Conservation (phyloP, 768 basidiomycete species). For the Cystobasidium tubakii region DNA sequence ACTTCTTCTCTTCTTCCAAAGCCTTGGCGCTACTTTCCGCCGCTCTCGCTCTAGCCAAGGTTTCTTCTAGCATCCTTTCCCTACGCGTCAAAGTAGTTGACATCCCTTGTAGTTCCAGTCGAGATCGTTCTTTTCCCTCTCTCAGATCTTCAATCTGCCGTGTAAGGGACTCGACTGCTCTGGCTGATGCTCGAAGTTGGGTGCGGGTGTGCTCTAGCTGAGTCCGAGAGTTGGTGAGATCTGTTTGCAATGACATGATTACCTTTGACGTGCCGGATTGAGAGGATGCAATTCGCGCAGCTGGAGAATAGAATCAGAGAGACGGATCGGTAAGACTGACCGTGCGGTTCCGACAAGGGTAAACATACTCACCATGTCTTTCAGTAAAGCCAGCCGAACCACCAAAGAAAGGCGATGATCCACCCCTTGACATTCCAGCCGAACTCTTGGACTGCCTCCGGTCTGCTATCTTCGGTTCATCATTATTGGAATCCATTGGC, state of each 20-base stretch:
- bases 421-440: background rate
- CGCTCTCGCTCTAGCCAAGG: slow-evolving; percentile 11
- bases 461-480: background rate
- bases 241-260: slow-evolving; percentile 32
- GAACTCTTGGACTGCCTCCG: slow-evolving; percentile 5
- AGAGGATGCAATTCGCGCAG: slow-evolving; percentile 27
- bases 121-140: slow-evolving; percentile 23
- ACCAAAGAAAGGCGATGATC: slow-evolving; percentile 36
- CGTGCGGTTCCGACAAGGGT: too few species aligned
- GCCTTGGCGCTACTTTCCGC: slow-evolving; percentile 9
- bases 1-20: slow-evolving; percentile 26
- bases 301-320: too few species aligned
- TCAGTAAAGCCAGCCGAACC: slow-evolving; percentile 31
- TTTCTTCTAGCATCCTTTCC: slow-evolving; percentile 35
- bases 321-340: too few species aligned
- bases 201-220: slow-evolving; percentile 24
- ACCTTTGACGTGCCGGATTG: slow-evolving; percentile 35
- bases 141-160: slow-evolving; percentile 31
- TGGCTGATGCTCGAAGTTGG: slow-evolving; percentile 25
- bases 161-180: slow-evolving; percentile 29
- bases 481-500: background rate
- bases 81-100: slow-evolving; percentile 17
- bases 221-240: slow-evolving; percentile 23
- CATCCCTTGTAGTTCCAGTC: slow-evolving; percentile 18
- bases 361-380: slow-evolving; percentile 32